Conservation (phyloP, 768 basidiomycete genomes). For the Aureoboletus auriporus region DNA sequence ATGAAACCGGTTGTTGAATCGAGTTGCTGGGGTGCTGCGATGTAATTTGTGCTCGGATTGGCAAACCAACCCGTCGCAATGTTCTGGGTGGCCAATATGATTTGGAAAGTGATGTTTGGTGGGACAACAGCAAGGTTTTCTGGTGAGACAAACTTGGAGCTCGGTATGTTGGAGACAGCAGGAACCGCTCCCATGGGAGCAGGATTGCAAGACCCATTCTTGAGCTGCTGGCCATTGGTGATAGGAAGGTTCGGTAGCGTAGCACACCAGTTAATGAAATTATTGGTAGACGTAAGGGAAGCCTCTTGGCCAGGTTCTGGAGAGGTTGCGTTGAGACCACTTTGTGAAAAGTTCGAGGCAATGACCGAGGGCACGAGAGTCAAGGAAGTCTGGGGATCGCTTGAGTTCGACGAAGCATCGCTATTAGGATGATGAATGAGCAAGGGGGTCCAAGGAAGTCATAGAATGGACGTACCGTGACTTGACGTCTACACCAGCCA, state of each 20-base stretch:
- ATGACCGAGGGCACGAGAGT: slow-evolving; percentile 48
- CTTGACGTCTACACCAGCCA: slow-evolving; percentile 37
- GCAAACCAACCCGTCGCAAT: slow-evolving; percentile 55
- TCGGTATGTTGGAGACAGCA: slow-evolving; percentile 46
- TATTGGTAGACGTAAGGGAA: slow-evolving; percentile 62
- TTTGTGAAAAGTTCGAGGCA: slow-evolving; percentile 48
- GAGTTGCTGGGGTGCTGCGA: slow-evolving; percentile 52
- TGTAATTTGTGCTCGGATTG: slow-evolving; percentile 51
- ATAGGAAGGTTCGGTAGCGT: slow-evolving; percentile 45
- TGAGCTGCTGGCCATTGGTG: slow-evolving; percentile 57
- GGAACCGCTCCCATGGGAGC: slow-evolving; percentile 60
- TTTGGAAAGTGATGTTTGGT: slow-evolving; percentile 48
- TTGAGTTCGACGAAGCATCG: slow-evolving; percentile 13
- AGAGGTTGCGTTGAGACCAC: slow-evolving; percentile 38
- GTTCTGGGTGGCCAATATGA: slow-evolving; percentile 44
- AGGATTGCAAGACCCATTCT: slow-evolving; percentile 54
- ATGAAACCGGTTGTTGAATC: slow-evolving; percentile 43
- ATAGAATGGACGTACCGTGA: too few species aligned
- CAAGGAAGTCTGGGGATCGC: slow-evolving; percentile 22
- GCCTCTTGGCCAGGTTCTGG: slow-evolving; percentile 45
- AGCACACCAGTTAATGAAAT: slow-evolving; percentile 69
- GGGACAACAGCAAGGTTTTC: slow-evolving; percentile 39
- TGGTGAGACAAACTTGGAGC: slow-evolving; percentile 49
- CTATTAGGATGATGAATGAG: slow-evolving; percentile 4
- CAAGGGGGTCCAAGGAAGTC: not conserved